Evolutionary conservation across 192 early-diverging fungal genomes (phyloP), one percentile per base, ranked within the genome.

Genomic region (Phlyctochytrium bullatum): DNA sequence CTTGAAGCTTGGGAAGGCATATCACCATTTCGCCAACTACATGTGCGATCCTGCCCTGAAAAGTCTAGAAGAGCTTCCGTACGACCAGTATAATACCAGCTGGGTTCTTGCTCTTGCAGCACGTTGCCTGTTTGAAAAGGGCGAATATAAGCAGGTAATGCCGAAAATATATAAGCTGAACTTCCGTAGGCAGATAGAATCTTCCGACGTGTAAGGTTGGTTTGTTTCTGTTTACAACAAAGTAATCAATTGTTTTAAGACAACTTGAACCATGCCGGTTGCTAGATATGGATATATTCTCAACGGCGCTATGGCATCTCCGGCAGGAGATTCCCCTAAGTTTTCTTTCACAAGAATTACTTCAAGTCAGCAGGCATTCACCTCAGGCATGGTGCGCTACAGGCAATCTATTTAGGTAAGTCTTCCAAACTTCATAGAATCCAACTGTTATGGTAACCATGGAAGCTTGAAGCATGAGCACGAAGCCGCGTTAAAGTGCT

Each of bases 261-360:
- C 53, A 80, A 16, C 31, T 88, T 33, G 92, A 93, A 35, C 89
- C 91, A 6, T 88, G 83, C 69, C 83, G 90, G 2, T 66, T 88
- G 29, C 81, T 84, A 32, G 88, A 88, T 51, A 90, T 95, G 90
- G 95, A 97, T 60, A 69, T 88, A 3, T 95, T 90, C 66, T 92
- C 92, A 23, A 90, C 90, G 12, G 80, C 87, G 31, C 69, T 97
- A 36, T 97, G 95, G 95, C 93, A 95, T 65, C 71, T 92, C 57
- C 81, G 81, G 52, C 80, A 87, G 65, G 89, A 91, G 28, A 83
- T 84, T n/a, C 74, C 71, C 36, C 78, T 95, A 47, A 87, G 88
- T 14, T 79, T 81, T 52, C 76, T 97, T 36, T 92, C 90, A 0
- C 88, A 93, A 64, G 81, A 87, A 10, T 78, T 97, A 70, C 79